phyloP scores from a whole-genome alignment of 192 early-diverging fungal genomes.

The Entomortierella parvispora region DNA sequence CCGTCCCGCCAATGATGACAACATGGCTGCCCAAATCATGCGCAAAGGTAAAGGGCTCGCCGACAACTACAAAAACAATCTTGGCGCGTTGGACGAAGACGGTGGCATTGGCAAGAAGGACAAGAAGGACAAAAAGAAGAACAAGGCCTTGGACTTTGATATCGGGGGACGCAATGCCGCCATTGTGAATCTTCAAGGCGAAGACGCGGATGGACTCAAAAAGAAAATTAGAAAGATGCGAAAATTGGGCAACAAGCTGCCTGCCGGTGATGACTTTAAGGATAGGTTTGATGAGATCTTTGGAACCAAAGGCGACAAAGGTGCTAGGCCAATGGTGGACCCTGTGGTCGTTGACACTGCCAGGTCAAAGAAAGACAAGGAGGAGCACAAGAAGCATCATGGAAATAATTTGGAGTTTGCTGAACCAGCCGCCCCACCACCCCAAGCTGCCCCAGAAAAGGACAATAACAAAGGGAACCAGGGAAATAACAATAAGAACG shows the following conservation, averaged over 20 bases:
- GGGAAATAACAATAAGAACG: background rate
- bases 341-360: background rate
- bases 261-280: too few species aligned
- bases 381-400: background rate
- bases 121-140: background rate
- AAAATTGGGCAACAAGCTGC: too few species aligned
- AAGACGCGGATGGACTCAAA: background rate
- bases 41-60: too few species aligned
- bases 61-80: too few species aligned
- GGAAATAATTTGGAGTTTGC: background rate
- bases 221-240: background rate
- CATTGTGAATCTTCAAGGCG: background rate
- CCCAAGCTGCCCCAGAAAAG: too few species aligned
- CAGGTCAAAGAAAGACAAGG: background rate
- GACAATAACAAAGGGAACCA: constrained; percentile 12
- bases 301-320: too few species aligned
- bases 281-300: too few species aligned
- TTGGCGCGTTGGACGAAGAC: too few species aligned
- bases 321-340: too few species aligned
- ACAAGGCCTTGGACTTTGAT: background rate
- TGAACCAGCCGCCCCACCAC: too few species aligned
- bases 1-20: too few species aligned
- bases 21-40: too few species aligned
- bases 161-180: background rate
- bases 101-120: background rate